Base-by-base conservation (phyloP, 83 land plant genomes). In the Thuja plicata region DNA sequence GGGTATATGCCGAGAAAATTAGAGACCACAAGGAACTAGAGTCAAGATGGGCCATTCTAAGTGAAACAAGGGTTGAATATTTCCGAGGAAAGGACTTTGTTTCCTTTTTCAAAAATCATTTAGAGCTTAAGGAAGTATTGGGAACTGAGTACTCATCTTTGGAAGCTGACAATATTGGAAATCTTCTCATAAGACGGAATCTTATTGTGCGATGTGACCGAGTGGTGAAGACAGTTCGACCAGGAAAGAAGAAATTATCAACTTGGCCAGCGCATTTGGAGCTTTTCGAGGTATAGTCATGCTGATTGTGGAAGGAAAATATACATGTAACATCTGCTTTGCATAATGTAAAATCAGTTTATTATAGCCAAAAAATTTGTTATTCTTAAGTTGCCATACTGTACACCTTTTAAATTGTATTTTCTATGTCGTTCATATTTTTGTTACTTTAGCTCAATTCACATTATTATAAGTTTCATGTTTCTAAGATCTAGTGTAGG, bases 181-280 rank as follows among this genome's bases (percentile, higher is more conserved):
- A 97, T 88, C 88, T 88, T 85, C 88, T 98, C 77, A 88, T 98
- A 55, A 94, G 90, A 54, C 94, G 92, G 86, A 97, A 94, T 88
- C 95, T 98, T 40, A 87, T 97, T 21, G 92, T 97, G 87, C 90
- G 99, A 13, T 98, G 99, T 91, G 99, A 97, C 81, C 97, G 99
- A 55, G 96, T 96, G 52, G 93, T 95, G 37, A 98, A 97, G 93
- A 95, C 97, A 62, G 85, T 93, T 84, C 92, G 99, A 70, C 99
- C 99, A 84, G 99, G 99, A 84, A 98, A 98, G 94, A 97, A 91
- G 86, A 98, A 97, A 90, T 90, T 98, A 79, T 97, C 99, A 19
- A 95, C 98, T 21, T 98, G 99, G 99, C 99, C 99, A 32, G 98
- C 97, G 17, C 99, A 97, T 89, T 86, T 98, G 86, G 96, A 98